Base-by-base conservation (phyloP, 306 rosid species). In the Castanea crenata region DNA sequence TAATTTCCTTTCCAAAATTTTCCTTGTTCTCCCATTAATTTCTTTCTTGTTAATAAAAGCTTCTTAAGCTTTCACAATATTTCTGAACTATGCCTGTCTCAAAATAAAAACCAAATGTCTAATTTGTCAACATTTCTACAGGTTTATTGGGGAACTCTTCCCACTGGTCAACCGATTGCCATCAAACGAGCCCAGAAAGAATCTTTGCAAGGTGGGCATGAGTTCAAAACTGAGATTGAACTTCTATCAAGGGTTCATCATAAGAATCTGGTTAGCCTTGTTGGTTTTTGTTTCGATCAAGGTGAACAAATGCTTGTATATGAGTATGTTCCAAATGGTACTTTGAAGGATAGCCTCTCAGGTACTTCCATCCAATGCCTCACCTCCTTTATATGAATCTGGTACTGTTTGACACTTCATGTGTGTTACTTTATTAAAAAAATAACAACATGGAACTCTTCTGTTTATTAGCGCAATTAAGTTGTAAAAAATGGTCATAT, bases 231-330 rank as follows among this genome's bases (percentile, higher is more conserved):
- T 19, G 92, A 89, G 82, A 86, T 89, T 73, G 92, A 87, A 77
- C 87, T 89, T 38, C 86, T 89, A 25, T 89, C 92, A 29, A 84
- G 92, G 55, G 92, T 87, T 67, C 92, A 89, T 35, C 90, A 87
- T 74, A 89, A 76, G 79, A 87, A 89, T 75, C 82, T 89, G 7
- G 89, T 89, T 38, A 63, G 76, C 80, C 90, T 89, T 23, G 57
- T 87, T 25, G 90, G 92, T 41, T 89, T 85, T 80, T 89, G 92
- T 73, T 81, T 85, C 10, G 90, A 89, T 69, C 72, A 70, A 65
- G 90, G 82, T 27, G 92, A 89, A 79, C 90, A 89, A 74, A 83
- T 89, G 78, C 83, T 89, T 73, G 80, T 89, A 46, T 89, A 89
- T 3, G 86, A 89, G 73, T 81, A 70, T 64, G 56, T 83, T 55